These are phyloP conservation scores for Xylariomycetidae sp. DNA, from an alignment of 2,329 filamentous ascomycete species.

Conservation along the genomic window DNA sequence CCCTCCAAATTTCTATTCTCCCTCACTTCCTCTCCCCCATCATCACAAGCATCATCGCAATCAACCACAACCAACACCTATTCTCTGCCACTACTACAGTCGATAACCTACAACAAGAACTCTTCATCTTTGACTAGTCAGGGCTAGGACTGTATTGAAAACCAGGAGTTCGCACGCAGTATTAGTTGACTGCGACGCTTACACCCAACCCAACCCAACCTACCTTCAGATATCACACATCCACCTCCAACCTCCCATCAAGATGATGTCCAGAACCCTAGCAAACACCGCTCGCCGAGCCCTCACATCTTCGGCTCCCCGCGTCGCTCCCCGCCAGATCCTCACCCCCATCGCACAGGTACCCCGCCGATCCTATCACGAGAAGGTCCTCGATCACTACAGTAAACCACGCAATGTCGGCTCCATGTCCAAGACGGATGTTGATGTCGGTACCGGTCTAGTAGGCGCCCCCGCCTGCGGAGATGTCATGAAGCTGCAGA, in stretches of 20 bases:
- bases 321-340: conserved; percentile 35
- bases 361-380: conserved; percentile 45
- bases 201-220: not conserved
- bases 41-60: conserved; percentile 6
- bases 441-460: conserved; percentile 70
- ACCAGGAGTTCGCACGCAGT: too few species aligned
- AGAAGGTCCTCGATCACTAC: conserved; percentile 78
- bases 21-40: conserved; percentile 1
- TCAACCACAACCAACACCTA: conserved; percentile 3
- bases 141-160: too few species aligned
- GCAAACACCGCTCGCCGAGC: conserved; percentile 35
- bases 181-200: not conserved
- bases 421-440: conserved; percentile 66
- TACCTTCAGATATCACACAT: conserved; percentile 4
- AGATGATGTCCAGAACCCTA: conserved; percentile 44
- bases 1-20: conserved; percentile 1
- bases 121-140: too few species aligned
- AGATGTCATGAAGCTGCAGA: conserved; percentile 92
- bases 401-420: conserved; percentile 75
- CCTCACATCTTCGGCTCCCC: conserved; percentile 36
- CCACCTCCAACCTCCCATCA: conserved; percentile 14
- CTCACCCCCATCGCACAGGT: conserved; percentile 35
- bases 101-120: conserved; percentile 1
- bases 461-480: conserved; percentile 86
- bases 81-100: conserved; percentile 1